Evolutionary conservation across 768 basidiomycete genomes (phyloP).

Genomic region (Boletus sp.): DNA sequence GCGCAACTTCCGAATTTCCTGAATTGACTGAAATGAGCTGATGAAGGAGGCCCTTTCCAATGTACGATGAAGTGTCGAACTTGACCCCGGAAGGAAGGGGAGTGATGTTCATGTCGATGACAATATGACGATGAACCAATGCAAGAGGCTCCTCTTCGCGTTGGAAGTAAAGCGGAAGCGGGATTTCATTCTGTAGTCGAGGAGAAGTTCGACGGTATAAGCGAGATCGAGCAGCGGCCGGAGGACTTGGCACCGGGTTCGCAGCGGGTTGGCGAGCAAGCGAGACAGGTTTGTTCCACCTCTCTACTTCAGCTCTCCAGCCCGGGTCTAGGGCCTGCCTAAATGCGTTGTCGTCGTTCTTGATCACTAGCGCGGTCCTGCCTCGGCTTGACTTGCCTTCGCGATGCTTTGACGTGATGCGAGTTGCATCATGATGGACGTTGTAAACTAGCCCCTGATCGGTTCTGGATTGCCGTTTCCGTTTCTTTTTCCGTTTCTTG

Average conservation of each 20-base stretch:
- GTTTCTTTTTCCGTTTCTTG: constrained; percentile 24
- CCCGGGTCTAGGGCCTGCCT: constrained; percentile 41
- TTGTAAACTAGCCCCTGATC: constrained; percentile 36
- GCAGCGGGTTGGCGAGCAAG: constrained; percentile 12
- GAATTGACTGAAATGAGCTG: constrained; percentile 49
- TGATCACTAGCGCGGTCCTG: constrained; percentile 38
- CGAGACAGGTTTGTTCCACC: constrained; percentile 28
- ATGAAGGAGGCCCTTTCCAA: constrained; percentile 58
- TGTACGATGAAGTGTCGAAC: constrained; percentile 52
- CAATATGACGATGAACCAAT: constrained; percentile 23
- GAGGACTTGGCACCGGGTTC: background rate
- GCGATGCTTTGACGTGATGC: constrained; percentile 34
- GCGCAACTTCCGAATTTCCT: constrained; percentile 21
- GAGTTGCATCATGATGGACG: constrained; percentile 38
- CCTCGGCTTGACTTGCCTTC: constrained; percentile 5
- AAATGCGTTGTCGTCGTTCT: constrained; percentile 46
- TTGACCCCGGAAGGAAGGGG: constrained; percentile 50
- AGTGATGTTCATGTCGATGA: constrained; percentile 52
- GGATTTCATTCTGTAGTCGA: constrained; percentile 6
- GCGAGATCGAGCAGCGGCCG: constrained; percentile 10
- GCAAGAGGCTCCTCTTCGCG: constrained; percentile 7
- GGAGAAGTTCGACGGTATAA: constrained; percentile 15
- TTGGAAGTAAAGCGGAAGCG: constrained; percentile 17
- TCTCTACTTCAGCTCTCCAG: constrained; percentile 33
- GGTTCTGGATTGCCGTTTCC: constrained; percentile 28